Percentiles rank a stretch among this genome's conserved stretches.
These are phyloP conservation scores for Protoeuglena noctilucae DNA, from an alignment of 139 green algal species.

Conservation along the genomic window DNA sequence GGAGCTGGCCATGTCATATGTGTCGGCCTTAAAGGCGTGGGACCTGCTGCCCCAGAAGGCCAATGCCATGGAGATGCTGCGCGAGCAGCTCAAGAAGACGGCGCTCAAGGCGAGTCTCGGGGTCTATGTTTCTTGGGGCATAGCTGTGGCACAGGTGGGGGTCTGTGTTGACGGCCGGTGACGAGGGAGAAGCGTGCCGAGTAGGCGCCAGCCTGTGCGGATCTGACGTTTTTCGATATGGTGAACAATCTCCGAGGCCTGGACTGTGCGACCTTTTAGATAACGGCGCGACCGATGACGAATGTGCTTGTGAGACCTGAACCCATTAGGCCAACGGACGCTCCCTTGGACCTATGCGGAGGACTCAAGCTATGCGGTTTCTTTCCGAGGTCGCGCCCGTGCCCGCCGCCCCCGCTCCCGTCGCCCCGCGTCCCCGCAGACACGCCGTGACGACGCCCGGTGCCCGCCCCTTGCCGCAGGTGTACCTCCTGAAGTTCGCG, in stretches of 20 bases:
- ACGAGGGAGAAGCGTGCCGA: no score
- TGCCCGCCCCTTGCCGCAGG: no score
- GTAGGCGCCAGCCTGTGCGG: no score
- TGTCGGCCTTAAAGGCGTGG: slow-evolving; percentile 54
- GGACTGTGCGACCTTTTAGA: no score
- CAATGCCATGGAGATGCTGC: slow-evolving; percentile 54
- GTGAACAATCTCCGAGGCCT: not conserved
- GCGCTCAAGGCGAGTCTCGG: slow-evolving; percentile 5
- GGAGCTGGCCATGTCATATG: slow-evolving; percentile 41
- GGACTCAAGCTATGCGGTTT: not conserved
- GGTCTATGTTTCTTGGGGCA: no score
- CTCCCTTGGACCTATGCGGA: not conserved
- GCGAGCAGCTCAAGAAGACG: slow-evolving; percentile 36
- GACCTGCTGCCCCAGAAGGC: slow-evolving; percentile 40
- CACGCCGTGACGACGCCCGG: no score
- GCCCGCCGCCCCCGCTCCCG: no score
- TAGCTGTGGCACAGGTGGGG: no score
- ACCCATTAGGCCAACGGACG: not conserved
- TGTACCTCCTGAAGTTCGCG: slow-evolving; percentile 75
- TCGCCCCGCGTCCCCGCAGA: no score
- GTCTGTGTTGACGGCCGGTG: no score
- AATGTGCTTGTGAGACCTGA: not conserved
- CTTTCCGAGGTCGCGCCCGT: slow-evolving; percentile 61
- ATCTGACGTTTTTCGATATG: slow-evolving; percentile 1
- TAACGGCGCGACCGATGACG: no score